A percentile compares a stretch with the other conserved stretches of the same genome.
These are phyloP conservation scores for Vitis rupestris DNA, from an alignment of 164 flowering plant genomes.

Conservation along the genomic window DNA sequence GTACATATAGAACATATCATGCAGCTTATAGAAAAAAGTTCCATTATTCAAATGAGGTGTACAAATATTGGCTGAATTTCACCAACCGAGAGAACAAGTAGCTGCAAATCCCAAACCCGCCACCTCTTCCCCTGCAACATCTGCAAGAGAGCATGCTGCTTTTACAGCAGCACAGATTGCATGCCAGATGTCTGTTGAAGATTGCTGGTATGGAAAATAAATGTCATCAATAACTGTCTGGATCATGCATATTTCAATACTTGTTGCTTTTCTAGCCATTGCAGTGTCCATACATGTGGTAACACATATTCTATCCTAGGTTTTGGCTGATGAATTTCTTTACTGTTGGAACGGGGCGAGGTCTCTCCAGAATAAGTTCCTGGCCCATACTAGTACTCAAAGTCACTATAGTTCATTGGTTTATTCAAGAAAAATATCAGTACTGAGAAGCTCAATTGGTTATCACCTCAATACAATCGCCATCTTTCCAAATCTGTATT, in stretches of 20 bases:
- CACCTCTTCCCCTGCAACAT: conserved; percentile 73
- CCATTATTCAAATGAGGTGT: background rate
- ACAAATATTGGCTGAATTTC: background rate
- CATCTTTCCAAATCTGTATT: conserved; percentile 96
- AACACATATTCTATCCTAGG: too few relatives aligned
- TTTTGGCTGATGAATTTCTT: too few relatives aligned
- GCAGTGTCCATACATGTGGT: too few relatives aligned
- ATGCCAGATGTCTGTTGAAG: conserved; percentile 99
- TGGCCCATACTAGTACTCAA: background rate
- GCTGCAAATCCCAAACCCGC: conserved; percentile 89
- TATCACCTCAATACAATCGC: conserved; percentile 82
- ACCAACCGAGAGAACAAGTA: conserved; percentile 95
- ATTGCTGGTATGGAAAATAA: conserved; percentile 60
- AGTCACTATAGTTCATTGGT: background rate
- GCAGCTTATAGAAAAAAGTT: background rate
- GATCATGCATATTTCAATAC: background rate
- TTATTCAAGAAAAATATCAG: background rate
- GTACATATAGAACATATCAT: background rate
- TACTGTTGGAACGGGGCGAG: background rate
- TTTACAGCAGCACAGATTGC: conserved; percentile 92
- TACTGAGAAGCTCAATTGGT: conserved; percentile 3
- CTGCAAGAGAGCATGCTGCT: conserved; percentile 74
- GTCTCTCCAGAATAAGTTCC: background rate
- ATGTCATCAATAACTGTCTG: background rate
- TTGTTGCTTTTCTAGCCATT: background rate